Evolutionary conservation across 2,329 filamentous ascomycete genomes (phyloP).

Genomic region (Karstenula rhodostoma): DNA sequence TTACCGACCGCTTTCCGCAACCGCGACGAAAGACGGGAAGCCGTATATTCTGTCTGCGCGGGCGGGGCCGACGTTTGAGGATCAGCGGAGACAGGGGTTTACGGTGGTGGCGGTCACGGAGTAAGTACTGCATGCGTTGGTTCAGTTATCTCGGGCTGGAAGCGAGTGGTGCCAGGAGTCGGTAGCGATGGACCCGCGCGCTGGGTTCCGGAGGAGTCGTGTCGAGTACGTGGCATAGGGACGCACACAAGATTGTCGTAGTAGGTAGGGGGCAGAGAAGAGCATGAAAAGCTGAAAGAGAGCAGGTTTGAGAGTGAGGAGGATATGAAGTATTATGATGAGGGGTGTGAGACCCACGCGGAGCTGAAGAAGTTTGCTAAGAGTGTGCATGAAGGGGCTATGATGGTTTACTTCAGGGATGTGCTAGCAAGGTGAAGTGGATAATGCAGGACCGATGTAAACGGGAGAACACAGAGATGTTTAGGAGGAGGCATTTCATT

Average conservation of each 20-base stretch:
- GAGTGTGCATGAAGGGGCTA: not conserved
- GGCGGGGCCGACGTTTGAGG: constrained; percentile 1
- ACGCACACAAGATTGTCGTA: not conserved
- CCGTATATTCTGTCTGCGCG: constrained; percentile 1
- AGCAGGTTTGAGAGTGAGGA: not conserved
- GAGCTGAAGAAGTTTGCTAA: constrained; percentile 4
- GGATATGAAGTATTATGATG: constrained; percentile 5
- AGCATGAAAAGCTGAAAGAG: not conserved
- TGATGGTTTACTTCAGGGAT: constrained; percentile 9
- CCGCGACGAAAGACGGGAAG: not conserved
- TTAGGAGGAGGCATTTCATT: not conserved
- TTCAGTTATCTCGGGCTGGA: too few relatives aligned
- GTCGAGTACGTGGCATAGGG: too few relatives aligned
- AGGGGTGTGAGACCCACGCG: constrained; percentile 2
- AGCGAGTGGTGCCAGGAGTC: not conserved
- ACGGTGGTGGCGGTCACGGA: constrained; percentile 3
- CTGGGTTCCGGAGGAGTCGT: too few relatives aligned
- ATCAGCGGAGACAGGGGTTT: not conserved
- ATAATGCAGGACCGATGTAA: too few relatives aligned
- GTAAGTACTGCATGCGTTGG: not conserved
- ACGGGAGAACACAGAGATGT: not conserved
- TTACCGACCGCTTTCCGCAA: not conserved
- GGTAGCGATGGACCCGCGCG: too few relatives aligned
- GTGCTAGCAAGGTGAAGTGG: not conserved
- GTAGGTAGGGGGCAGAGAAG: not conserved